Evolutionary conservation across 2,329 filamentous ascomycete genomes (phyloP).

Genomic region (Fusarium falciforme): DNA sequence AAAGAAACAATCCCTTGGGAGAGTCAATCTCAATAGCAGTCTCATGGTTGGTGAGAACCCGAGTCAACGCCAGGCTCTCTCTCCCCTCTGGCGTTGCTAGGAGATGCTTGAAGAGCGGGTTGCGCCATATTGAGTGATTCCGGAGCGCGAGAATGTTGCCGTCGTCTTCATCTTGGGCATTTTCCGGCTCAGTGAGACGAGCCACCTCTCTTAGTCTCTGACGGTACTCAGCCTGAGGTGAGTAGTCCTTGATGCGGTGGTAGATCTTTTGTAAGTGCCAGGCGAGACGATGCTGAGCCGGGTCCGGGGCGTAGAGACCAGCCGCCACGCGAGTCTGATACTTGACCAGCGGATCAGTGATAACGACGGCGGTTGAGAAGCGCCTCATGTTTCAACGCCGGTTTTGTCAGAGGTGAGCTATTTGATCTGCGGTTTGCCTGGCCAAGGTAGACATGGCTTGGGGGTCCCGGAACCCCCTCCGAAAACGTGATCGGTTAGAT

Average conservation of each 20-base stretch:
- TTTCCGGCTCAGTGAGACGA: constrained; percentile 52
- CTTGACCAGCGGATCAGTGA: constrained; percentile 80
- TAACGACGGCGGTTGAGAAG: constrained; percentile 64
- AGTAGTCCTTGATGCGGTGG: constrained; percentile 80
- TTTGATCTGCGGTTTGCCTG: background rate
- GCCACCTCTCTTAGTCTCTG: constrained; percentile 72
- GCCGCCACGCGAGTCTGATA: constrained; percentile 78
- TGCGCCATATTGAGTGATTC: constrained; percentile 67
- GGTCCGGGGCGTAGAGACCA: constrained; percentile 74
- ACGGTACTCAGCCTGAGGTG: constrained; percentile 76
- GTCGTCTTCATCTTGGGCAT: constrained; percentile 45
- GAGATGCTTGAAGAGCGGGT: constrained; percentile 69
- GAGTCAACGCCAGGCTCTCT: constrained; percentile 73
- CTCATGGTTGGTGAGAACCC: constrained; percentile 76
- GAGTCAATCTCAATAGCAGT: constrained; percentile 78
- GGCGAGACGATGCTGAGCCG: constrained; percentile 77
- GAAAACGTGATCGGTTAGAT: background rate
- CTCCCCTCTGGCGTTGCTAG: constrained; percentile 66
- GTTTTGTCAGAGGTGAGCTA: constrained; percentile 14
- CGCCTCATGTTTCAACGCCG: constrained; percentile 43
- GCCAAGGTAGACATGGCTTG: constrained; percentile 16
- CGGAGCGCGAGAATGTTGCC: constrained; percentile 58
- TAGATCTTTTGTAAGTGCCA: constrained; percentile 84
- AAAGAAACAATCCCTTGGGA: constrained; percentile 79
- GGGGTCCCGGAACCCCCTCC: background rate